These are phyloP conservation scores for Lactarius trivialis DNA, from an alignment of 768 basidiomycete genomes.

Conservation along the genomic window DNA sequence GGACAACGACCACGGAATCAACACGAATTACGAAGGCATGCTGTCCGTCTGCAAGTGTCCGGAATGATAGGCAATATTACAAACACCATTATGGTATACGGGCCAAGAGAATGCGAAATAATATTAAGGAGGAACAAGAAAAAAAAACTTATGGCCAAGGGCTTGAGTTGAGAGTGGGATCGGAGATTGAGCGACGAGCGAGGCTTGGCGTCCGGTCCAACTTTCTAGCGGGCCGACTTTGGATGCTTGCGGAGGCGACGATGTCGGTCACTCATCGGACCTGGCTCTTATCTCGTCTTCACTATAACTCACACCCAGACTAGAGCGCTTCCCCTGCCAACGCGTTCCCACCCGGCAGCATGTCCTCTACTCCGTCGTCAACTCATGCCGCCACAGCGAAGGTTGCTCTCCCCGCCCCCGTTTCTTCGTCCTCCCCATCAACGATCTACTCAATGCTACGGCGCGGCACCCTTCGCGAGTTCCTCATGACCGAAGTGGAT, in stretches of 20 bases:
- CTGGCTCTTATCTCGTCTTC: background rate
- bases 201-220: background rate
- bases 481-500: conserved; percentile 42
- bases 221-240: background rate
- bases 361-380: background rate
- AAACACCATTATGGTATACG: too few species aligned
- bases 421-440: background rate
- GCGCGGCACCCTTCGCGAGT: conserved; percentile 27
- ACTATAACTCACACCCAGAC: background rate
- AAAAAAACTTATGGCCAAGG: background rate
- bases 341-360: background rate
- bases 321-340: background rate
- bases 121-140: background rate
- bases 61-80: background rate
- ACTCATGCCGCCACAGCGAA: background rate
- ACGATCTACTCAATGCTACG: background rate
- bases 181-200: background rate
- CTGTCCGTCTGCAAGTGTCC: conserved; percentile 22
- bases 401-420: conserved; percentile 8
- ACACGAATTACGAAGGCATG: conserved; percentile 13
- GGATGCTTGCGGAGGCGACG: too few species aligned
- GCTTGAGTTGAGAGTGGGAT: background rate
- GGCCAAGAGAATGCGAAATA: background rate
- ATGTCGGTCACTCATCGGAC: background rate
- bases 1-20: conserved; percentile 21